Evolutionary conservation across 2,329 filamentous ascomycete species (phyloP).

Genomic region (Diplodia scrobiculata): DNA sequence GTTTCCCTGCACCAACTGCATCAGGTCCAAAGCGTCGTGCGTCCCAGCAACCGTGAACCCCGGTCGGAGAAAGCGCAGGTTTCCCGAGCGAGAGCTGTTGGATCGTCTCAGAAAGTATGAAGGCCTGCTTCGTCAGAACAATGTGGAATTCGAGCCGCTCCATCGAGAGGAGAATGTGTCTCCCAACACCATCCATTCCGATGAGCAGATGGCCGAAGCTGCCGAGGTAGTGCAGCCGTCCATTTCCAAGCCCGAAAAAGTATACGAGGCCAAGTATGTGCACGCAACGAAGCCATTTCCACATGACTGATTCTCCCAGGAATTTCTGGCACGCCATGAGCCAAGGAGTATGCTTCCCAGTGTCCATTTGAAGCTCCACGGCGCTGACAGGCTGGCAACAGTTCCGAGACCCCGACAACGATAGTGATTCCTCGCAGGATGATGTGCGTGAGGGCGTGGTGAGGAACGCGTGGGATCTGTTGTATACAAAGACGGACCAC

Average conservation of each 20-base stretch:
- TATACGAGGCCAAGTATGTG: constrained; percentile 7
- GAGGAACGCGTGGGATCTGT: constrained; percentile 52
- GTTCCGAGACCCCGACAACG: constrained; percentile 34
- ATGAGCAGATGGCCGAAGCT: background rate
- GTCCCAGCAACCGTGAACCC: constrained; percentile 51
- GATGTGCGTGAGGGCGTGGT: constrained; percentile 45
- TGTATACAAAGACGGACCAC: constrained; percentile 47
- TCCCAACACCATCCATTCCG: background rate
- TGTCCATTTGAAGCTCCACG: background rate
- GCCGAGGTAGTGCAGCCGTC: background rate
- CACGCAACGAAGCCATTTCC: constrained; percentile 2
- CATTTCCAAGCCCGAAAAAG: background rate
- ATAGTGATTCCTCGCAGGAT: constrained; percentile 34
- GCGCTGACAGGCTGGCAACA: constrained; percentile 35
- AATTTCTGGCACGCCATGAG: constrained; percentile 54
- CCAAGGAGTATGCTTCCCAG: constrained; percentile 42
- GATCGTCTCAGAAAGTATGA: constrained; percentile 72
- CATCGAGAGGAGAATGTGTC: constrained; percentile 39
- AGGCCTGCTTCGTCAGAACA: constrained; percentile 63
- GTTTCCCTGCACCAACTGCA: constrained; percentile 70
- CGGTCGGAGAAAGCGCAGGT: constrained; percentile 61
- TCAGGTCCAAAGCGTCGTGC: constrained; percentile 63
- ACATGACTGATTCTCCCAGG: constrained; percentile 37
- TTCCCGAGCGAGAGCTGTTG: constrained; percentile 70
- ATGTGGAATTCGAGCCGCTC: constrained; percentile 69